phyloP scores from a whole-genome alignment of 176 grass and related monocot species.

The Cenchrus fungigraminus region DNA sequence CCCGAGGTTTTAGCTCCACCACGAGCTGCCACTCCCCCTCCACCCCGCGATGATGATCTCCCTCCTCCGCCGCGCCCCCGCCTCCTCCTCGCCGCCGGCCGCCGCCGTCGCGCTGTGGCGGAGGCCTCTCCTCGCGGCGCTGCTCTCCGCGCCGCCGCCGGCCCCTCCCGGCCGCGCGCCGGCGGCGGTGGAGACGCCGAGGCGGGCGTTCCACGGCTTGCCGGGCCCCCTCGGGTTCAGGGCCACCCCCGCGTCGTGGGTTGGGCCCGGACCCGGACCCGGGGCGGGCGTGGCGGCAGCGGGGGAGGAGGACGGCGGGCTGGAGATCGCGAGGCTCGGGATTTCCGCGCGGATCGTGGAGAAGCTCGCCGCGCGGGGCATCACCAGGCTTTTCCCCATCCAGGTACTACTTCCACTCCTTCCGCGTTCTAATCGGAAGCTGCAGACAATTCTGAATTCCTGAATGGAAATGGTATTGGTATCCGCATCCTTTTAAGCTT shows the following conservation, averaged over 20 bases:
- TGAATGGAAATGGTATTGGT: neutral
- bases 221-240: constrained; percentile 49
- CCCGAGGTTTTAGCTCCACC: constrained; percentile 39
- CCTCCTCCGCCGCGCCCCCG: constrained; percentile 64
- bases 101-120: neutral
- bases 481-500: neutral
- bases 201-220: constrained; percentile 61
- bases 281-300: constrained; percentile 41
- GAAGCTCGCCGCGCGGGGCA: constrained; percentile 65
- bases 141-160: constrained; percentile 27
- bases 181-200: neutral
- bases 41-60: constrained; percentile 56
- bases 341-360: constrained; percentile 80
- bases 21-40: neutral
- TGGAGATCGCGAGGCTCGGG: constrained; percentile 79
- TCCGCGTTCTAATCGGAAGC: neutral
- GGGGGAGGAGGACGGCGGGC: constrained; percentile 42
- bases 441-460: neutral
- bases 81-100: constrained; percentile 33
- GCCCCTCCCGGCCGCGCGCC: neutral
- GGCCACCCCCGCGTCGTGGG: constrained; percentile 32
- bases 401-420: constrained; percentile 51
- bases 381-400: constrained; percentile 94
- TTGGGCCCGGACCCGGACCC: neutral
- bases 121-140: constrained; percentile 37